Evolutionary conservation across 148 eudicot species (phyloP).

Genomic region (Diospyros lotus): DNA sequence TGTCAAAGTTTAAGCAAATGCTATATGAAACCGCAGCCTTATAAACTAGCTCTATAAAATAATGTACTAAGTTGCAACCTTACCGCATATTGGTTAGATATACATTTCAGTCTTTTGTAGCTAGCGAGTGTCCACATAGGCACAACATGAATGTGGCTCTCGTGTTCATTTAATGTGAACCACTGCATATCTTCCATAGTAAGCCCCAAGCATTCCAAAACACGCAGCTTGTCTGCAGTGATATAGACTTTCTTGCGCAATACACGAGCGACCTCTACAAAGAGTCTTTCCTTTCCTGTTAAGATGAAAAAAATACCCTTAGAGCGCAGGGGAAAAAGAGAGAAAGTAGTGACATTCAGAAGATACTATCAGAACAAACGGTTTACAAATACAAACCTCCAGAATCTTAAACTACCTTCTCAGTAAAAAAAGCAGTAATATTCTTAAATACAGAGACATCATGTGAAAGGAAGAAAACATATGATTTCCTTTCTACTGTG

Average conservation of each 20-base stretch:
- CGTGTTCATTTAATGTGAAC: conserved; percentile 69
- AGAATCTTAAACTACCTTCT: neutral
- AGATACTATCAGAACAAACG: neutral
- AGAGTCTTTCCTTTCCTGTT: conserved; percentile 87
- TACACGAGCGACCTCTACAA: conserved; percentile 82
- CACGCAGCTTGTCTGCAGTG: conserved; percentile 69
- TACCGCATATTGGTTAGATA: conserved; percentile 74
- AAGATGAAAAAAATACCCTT: neutral
- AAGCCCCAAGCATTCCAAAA: conserved; percentile 76
- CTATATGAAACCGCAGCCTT: neutral
- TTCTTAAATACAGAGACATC: neutral
- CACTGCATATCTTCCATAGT: conserved; percentile 77
- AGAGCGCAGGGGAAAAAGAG: neutral
- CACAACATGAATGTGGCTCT: conserved; percentile 92
- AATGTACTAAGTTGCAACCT: conserved; percentile 12
- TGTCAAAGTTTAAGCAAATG: conserved; percentile 1
- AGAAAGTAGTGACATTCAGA: neutral
- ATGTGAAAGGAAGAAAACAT: neutral
- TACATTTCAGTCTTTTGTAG: conserved; percentile 79
- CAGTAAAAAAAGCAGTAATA: neutral
- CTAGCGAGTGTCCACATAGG: conserved; percentile 97
- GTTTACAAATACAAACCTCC: neutral
- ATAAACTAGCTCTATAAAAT: too few species aligned
- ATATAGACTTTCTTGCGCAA: conserved; percentile 68
- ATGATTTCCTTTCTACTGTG: neutral